These are phyloP conservation scores for Herpetomonas tarakana DNA, from an alignment of 208 protist species.

Conservation along the genomic window DNA sequence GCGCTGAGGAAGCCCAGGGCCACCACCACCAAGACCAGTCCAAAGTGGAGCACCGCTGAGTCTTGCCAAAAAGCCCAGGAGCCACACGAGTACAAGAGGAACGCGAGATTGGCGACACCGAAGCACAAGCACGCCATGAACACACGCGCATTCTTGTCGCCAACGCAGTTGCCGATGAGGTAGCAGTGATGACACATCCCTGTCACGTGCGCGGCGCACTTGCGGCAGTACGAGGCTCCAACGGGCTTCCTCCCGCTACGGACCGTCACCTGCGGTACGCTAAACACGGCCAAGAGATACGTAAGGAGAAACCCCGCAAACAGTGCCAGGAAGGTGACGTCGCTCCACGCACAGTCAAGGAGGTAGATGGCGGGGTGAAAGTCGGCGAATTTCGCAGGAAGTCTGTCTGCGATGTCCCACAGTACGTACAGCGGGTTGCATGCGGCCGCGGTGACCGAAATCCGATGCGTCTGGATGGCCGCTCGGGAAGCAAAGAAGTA, in stretches of 20 bases:
- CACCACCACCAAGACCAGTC: conserved; percentile 30
- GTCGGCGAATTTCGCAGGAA: conserved; percentile 8
- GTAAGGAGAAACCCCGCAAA: conserved; percentile 23
- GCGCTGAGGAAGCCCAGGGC: conserved; percentile 21
- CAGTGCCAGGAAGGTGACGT: conserved; percentile 26
- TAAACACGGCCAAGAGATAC: conserved; percentile 41
- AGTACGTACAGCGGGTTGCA: conserved; percentile 27
- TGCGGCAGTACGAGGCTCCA: conserved; percentile 24
- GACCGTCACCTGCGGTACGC: conserved; percentile 25
- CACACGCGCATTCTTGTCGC: conserved; percentile 21
- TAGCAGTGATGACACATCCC: conserved; percentile 69
- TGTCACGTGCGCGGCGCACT: conserved; percentile 30
- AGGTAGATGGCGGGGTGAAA: conserved; percentile 7
- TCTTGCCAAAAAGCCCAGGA: conserved; percentile 31
- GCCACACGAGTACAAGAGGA: conserved; percentile 34
- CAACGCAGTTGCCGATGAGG: conserved; percentile 65
- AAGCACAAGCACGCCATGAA: conserved; percentile 37
- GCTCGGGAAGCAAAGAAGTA: conserved; percentile 39
- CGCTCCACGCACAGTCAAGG: conserved; percentile 16
- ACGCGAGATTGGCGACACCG: conserved; percentile 41
- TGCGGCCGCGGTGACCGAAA: not conserved
- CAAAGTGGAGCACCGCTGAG: conserved; percentile 23
- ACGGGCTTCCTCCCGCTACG: not conserved
- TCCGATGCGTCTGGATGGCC: not conserved
- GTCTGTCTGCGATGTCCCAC: conserved; percentile 31